These are phyloP conservation scores for Jimgerdemannia lactiflua DNA, from an alignment of 192 early-diverging fungal genomes.

Conservation along the genomic window DNA sequence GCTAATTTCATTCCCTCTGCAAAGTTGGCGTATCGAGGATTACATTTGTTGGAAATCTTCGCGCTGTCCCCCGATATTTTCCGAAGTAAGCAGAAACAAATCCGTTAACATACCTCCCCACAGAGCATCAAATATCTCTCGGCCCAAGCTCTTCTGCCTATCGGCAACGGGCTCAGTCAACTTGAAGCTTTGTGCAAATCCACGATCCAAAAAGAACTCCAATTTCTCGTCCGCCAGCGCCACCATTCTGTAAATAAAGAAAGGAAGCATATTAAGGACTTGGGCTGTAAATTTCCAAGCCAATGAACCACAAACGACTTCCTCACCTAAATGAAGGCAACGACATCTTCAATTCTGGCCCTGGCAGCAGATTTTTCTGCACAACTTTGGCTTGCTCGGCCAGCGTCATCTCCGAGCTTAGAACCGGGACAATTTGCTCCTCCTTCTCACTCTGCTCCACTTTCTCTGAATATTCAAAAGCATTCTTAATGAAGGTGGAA, in stretches of 20 bases:
- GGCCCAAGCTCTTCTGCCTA: slow-evolving; percentile 44
- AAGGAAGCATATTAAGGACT: no score
- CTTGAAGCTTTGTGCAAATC: slow-evolving; percentile 58
- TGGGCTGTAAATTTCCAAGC: no score
- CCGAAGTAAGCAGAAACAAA: background rate
- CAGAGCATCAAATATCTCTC: slow-evolving; percentile 56
- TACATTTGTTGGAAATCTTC: background rate
- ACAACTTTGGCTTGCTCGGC: background rate
- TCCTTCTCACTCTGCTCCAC: background rate
- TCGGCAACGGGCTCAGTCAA: slow-evolving; percentile 53
- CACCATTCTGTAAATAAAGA: slow-evolving; percentile 54
- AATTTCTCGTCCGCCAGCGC: slow-evolving; percentile 84
- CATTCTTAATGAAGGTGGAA: slow-evolving; percentile 49
- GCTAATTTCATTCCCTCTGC: slow-evolving; percentile 50
- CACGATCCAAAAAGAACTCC: slow-evolving; percentile 78
- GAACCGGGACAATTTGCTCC: background rate
- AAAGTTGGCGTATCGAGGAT: slow-evolving; percentile 7
- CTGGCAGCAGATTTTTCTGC: slow-evolving; percentile 3
- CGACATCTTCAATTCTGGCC: slow-evolving; percentile 37
- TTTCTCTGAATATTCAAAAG: slow-evolving; percentile 47
- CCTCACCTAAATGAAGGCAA: slow-evolving; percentile 35
- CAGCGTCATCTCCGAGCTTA: background rate
- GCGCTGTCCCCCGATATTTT: background rate
- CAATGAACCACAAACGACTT: background rate
- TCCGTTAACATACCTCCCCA: background rate